A percentile compares a stretch with the other conserved stretches of the same genome.
phyloP scores from a whole-genome alignment of 2,329 filamentous ascomycete species.

The Knufia petricola region DNA sequence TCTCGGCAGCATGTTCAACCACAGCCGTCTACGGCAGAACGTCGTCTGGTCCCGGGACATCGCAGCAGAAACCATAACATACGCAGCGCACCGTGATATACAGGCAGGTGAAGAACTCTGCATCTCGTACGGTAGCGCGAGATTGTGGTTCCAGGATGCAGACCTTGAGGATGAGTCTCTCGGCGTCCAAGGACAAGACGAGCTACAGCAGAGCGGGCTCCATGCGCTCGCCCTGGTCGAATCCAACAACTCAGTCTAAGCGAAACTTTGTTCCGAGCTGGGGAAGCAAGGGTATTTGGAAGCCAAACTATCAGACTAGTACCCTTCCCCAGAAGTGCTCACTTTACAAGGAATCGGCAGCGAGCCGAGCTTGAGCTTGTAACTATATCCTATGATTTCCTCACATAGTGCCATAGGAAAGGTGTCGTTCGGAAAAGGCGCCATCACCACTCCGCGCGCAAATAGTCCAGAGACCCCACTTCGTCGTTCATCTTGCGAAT shows the following conservation, averaged over 20 bases:
- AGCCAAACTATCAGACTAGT: no score
- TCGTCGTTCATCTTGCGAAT: no score
- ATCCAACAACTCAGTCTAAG: not conserved
- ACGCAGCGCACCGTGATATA: conserved; percentile 40
- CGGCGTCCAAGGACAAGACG: not conserved
- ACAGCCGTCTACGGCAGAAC: conserved; percentile 40
- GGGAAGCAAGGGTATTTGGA: no score
- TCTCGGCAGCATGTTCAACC: conserved; percentile 48
- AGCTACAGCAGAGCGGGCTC: conserved; percentile 2
- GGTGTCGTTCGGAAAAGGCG: no score
- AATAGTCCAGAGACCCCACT: no score
- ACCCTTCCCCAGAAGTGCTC: no score
- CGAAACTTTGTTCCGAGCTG: no score
- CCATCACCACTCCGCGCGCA: no score
- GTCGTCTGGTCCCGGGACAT: conserved; percentile 43
- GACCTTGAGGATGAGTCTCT: conserved; percentile 12
- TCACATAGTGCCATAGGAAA: no score
- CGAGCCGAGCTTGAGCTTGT: no score
- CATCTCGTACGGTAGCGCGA: conserved; percentile 25
- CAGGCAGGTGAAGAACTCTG: conserved; percentile 43
- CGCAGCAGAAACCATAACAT: conserved; percentile 35
- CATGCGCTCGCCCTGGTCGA: not conserved
- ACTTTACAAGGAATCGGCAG: no score
- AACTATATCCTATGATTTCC: no score
- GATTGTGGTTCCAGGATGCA: conserved; percentile 24